phyloP scores from a whole-genome alignment of 2,329 filamentous ascomycete genomes.

The Gnomoniopsis sp. region DNA sequence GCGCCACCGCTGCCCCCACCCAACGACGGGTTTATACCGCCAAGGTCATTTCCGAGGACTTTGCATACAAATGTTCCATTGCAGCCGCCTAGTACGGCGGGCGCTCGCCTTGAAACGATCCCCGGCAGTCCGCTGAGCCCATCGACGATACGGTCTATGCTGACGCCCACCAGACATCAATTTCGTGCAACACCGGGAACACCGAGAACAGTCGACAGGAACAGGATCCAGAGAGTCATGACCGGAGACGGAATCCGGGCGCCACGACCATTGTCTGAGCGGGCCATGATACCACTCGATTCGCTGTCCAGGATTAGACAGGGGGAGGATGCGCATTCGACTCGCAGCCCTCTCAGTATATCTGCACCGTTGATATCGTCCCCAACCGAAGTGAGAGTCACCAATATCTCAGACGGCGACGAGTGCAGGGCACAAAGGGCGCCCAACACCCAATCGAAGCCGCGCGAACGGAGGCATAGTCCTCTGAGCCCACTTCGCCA shows the following conservation, averaged over 20 bases:
- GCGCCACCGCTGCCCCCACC: background rate
- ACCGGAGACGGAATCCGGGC: background rate
- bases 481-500: background rate
- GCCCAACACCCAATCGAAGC: background rate
- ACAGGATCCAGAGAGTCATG: background rate
- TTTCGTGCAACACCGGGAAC: background rate
- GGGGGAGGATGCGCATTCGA: background rate
- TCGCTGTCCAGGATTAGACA: background rate
- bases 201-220: background rate
- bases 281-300: constrained; percentile 6
- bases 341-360: background rate
- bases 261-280: constrained; percentile 13
- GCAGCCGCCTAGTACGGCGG: background rate
- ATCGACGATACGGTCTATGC: background rate
- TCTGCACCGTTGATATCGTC: background rate
- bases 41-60: background rate
- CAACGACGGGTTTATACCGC: background rate
- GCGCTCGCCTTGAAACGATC: background rate
- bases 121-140: background rate
- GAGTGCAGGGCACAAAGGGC: background rate
- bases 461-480: background rate
- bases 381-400: background rate
- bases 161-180: background rate
- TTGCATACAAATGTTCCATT: background rate
- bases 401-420: background rate